Conservation (phyloP, 1,284 basidiomycete genomes). For the Ceratobasidium theobromae region DNA sequence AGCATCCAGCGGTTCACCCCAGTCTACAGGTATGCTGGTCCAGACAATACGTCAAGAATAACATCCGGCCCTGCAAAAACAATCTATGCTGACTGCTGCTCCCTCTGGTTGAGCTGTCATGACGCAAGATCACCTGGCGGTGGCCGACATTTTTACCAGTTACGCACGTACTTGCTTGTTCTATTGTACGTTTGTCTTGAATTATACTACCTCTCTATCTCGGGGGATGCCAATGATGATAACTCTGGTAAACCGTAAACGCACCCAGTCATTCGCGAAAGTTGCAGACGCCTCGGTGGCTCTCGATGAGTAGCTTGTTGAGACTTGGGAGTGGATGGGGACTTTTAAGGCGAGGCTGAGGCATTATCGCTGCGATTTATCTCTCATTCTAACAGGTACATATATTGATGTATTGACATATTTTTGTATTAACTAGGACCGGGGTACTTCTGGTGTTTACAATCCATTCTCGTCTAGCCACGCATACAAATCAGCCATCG, state of each 20-base stretch:
- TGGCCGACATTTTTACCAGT: constrained; percentile 13
- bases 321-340: constrained; percentile 32
- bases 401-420: neutral
- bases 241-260: constrained; percentile 33
- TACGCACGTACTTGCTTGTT: neutral
- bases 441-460: neutral
- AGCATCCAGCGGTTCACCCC: constrained; percentile 13
- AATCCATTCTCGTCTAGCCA: constrained; percentile 30
- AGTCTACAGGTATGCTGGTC: constrained; percentile 16
- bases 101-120: constrained; percentile 32
- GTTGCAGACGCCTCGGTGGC: neutral
- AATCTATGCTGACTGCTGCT: constrained; percentile 32
- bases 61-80: constrained; percentile 27
- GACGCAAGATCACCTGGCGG: constrained; percentile 33
- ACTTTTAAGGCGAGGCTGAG: constrained; percentile 32
- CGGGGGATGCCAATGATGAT: constrained; percentile 17
- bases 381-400: neutral
- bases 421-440: neutral
- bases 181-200: constrained; percentile 17
- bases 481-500: constrained; percentile 21
- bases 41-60: constrained; percentile 31
- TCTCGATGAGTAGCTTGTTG: neutral
- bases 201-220: neutral
- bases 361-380: neutral
- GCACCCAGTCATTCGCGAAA: constrained; percentile 15